A percentile compares a stretch with the other conserved stretches of the same genome.
Evolutionary conservation across 2,329 filamentous ascomycete genomes (phyloP).

Genomic region (Periconia digitata): DNA sequence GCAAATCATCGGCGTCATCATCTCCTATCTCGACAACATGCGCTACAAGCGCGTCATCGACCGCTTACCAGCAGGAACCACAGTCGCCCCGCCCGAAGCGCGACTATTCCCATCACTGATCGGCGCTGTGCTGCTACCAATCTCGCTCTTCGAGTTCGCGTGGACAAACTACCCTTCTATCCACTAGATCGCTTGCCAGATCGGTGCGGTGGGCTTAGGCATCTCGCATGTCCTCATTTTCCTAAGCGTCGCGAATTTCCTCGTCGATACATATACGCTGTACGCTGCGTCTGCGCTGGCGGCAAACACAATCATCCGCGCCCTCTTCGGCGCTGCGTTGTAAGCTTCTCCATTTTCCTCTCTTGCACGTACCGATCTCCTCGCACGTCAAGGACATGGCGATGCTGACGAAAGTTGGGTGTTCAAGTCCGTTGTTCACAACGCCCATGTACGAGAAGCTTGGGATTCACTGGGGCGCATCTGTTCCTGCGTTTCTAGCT

Average conservation of each 20-base stretch:
- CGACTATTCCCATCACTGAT: conserved; percentile 63
- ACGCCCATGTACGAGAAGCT: conserved; percentile 48
- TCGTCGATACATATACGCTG: conserved; percentile 65
- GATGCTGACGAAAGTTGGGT: not conserved
- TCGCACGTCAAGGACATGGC: not conserved
- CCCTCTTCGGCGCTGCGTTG: conserved; percentile 50
- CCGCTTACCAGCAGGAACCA: not conserved
- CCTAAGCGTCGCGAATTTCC: conserved; percentile 61
- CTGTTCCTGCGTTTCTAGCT: conserved; percentile 50
- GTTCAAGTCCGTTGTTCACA: conserved; percentile 42
- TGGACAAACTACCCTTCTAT: conserved; percentile 49
- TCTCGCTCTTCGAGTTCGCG: conserved; percentile 36
- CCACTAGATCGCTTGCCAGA: conserved; percentile 57
- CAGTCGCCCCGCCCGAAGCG: conserved; percentile 62
- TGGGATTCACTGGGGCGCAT: conserved; percentile 53
- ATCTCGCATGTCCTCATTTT: conserved; percentile 38
- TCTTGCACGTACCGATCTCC: too few relatives aligned
- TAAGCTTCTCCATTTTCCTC: not conserved
- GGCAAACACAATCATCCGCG: conserved; percentile 51
- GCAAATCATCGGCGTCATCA: conserved; percentile 56
- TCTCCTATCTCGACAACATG: conserved; percentile 18
- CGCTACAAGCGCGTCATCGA: conserved; percentile 15
- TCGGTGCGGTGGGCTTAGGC: conserved; percentile 53
- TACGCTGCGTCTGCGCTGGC: conserved; percentile 34
- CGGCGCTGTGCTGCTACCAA: conserved; percentile 61